Evolutionary conservation across 345 rosid genomes (phyloP), one percentile per base, ranked within the genome.

Genomic region (Eutrema heterophyllum): DNA sequence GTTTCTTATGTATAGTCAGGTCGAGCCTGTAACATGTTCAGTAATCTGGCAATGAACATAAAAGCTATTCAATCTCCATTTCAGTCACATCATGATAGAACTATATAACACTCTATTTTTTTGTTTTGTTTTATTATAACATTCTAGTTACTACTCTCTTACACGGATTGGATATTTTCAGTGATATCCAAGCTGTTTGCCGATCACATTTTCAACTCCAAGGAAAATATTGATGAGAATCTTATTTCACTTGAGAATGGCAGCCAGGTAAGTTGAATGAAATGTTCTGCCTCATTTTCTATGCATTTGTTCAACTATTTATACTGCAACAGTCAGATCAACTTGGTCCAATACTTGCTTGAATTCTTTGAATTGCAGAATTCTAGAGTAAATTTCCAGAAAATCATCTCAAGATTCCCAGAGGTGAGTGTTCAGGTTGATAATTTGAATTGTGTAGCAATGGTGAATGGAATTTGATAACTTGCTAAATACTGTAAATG

Each of bases 181-280:
- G 99, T 75, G 63, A 50, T 86, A 29, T 83, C 80, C 74, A 85
- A 84, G 80, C 53, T 76, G 73, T 81, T 94, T 43, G 81, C 81
- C 18, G 89, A 85, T 59, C 74, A 72, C 74, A 76, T 89, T 83
- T 76, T 78, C 55, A 85, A 72, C 38, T 66, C 87, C 43, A 92
- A 92, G 86, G 99, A 94, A 82, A 89, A 92, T 66, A 46, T 87
- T 16, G 81, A 82, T 45, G 86, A 70, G 32, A 85, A 81, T 73
- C 79, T 84, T 77, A 45, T 55, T 68, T 76, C 87, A 56, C 77
- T 84, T 41, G 72, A 36, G 33, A 69, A 58, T 36, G 79, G 86
- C 43, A 83, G 78, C 68, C 73, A n/a, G 88, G 96, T 89, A 83
- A 78, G 66, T 36, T 38, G 24, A 50, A 12, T 38, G 15, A 50